Conservation (phyloP, 331 rosid species). For the Dryas integrifolia region DNA sequence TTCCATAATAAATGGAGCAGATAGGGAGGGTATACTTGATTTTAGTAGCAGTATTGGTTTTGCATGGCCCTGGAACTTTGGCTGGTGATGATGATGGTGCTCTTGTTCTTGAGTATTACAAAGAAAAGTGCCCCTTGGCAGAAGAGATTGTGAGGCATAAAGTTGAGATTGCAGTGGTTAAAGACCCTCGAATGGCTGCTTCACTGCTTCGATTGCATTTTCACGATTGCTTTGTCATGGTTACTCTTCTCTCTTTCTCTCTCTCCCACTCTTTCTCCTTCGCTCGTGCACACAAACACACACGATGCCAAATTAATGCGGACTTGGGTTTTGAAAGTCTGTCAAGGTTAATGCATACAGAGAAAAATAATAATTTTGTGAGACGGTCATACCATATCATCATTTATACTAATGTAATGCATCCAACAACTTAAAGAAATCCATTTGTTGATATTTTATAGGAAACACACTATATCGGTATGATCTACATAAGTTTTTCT, state of each 20-base stretch:
- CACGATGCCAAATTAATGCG: not conserved
- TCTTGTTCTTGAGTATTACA: slow-evolving; percentile 60
- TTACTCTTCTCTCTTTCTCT: slow-evolving; percentile 16
- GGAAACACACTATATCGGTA: too few relatives aligned
- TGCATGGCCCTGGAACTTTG: slow-evolving; percentile 29
- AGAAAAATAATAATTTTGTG: too few relatives aligned
- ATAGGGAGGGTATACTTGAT: slow-evolving; percentile 22
- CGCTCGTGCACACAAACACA: not conserved
- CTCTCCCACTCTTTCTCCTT: not conserved
- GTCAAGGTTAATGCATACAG: too few relatives aligned
- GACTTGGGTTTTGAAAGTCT: too few relatives aligned
- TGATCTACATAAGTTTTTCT: too few relatives aligned
- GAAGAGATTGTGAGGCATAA: slow-evolving; percentile 67
- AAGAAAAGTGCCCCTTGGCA: slow-evolving; percentile 62
- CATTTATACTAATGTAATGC: too few relatives aligned
- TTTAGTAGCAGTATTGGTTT: slow-evolving; percentile 17
- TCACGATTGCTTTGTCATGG: slow-evolving; percentile 95
- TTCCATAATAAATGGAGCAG: slow-evolving; percentile 40
- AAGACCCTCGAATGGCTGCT: slow-evolving; percentile 82
- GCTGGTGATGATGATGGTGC: slow-evolving; percentile 19
- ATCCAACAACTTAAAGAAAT: too few relatives aligned
- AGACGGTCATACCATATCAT: too few relatives aligned
- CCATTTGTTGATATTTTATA: too few relatives aligned
- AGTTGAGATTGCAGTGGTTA: slow-evolving; percentile 50
- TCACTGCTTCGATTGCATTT: slow-evolving; percentile 89